Conservation (phyloP, 2,329 filamentous ascomycete species). For the Trichoderma endophyticum region DNA sequence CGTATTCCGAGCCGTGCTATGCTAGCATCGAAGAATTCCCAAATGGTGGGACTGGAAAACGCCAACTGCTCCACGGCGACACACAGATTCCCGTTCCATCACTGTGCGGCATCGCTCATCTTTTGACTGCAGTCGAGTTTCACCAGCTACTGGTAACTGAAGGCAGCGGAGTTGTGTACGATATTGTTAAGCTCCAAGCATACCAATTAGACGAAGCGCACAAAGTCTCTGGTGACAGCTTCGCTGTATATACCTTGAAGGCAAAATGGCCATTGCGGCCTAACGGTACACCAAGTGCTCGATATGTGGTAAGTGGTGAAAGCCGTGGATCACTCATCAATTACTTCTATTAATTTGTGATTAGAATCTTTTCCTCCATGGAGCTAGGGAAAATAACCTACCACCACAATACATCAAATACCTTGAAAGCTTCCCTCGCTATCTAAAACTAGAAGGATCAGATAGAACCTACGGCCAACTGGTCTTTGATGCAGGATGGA, state of each 20-base stretch:
- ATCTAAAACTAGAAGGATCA: neutral
- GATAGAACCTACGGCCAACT: slow-evolving; percentile 8
- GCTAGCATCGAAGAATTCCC: slow-evolving; percentile 14
- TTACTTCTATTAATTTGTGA: neutral
- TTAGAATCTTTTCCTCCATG: neutral
- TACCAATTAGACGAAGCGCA: neutral
- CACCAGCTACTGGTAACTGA: slow-evolving; percentile 7
- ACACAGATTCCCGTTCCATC: neutral
- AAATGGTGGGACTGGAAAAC: neutral
- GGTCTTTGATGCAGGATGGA: slow-evolving; percentile 11
- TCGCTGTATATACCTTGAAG: slow-evolving; percentile 6
- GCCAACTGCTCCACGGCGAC: neutral
- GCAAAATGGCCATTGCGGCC: slow-evolving; percentile 15
- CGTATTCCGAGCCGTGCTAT: slow-evolving; percentile 17
- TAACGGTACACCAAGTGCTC: slow-evolving; percentile 15
- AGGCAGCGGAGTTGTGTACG: slow-evolving; percentile 16
- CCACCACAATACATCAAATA: slow-evolving; percentile 5
- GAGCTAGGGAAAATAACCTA: neutral
- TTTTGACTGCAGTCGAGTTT: slow-evolving; percentile 10
- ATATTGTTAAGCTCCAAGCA: slow-evolving; percentile 4
- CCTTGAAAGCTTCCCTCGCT: slow-evolving; percentile 6
- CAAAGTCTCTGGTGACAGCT: neutral
- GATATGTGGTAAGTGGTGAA: slow-evolving; percentile 1
- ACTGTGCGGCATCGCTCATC: slow-evolving; percentile 12
- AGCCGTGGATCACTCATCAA: neutral